These are phyloP conservation scores for Monilinia fructigena DNA, from an alignment of 2,329 filamentous ascomycete genomes.

Conservation along the genomic window DNA sequence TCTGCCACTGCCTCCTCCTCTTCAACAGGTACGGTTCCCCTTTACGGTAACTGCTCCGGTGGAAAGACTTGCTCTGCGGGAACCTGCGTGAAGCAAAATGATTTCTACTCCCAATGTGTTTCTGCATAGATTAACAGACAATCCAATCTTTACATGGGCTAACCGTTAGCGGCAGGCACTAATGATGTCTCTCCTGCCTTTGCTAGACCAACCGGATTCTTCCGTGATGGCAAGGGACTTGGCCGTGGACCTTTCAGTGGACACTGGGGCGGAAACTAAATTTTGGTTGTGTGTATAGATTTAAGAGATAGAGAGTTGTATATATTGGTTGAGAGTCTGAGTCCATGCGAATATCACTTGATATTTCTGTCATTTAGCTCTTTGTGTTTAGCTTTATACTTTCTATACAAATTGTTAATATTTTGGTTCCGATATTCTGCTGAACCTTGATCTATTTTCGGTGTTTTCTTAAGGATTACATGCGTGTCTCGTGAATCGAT, in stretches of 20 bases:
- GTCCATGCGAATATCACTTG: background rate
- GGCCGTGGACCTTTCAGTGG: too few species aligned
- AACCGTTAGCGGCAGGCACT: too few species aligned
- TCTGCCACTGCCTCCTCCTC: too few species aligned
- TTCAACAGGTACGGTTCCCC: background rate
- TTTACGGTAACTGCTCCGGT: constrained; percentile 8
- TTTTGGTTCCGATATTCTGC: background rate
- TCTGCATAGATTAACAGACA: background rate
- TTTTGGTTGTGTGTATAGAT: background rate
- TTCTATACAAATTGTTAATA: background rate
- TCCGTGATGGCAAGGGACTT: too few species aligned
- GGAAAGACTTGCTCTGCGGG: constrained; percentile 11
- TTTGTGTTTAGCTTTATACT: background rate
- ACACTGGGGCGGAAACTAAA: background rate
- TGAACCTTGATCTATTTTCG: background rate
- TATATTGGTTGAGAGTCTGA: background rate
- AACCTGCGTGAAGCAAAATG: background rate
- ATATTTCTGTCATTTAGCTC: background rate
- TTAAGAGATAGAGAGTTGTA: background rate
- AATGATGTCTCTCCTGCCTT: too few species aligned
- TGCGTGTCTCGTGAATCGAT: too few species aligned
- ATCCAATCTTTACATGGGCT: too few species aligned
- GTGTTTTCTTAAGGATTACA: background rate
- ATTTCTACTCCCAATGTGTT: constrained; percentile 3
- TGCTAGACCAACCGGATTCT: too few species aligned